These are phyloP conservation scores for Emmonsiellopsis sp. DNA, from an alignment of 2,329 filamentous ascomycete genomes.

Conservation along the genomic window DNA sequence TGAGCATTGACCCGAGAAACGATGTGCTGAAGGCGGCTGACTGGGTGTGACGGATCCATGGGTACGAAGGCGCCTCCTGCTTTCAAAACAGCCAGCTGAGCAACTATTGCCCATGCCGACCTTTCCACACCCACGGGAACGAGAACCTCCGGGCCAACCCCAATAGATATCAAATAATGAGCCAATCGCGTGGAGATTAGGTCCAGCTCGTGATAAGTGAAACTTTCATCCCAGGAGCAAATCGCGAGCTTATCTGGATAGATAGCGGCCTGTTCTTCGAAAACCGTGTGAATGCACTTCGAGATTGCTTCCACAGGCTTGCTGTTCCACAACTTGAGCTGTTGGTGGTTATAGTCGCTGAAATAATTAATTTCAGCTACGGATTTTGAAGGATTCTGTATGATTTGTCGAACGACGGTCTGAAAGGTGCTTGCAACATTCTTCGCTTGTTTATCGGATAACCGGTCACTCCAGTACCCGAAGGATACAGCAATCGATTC, in stretches of 20 bases:
- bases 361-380: constrained; percentile 25
- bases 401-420: constrained; percentile 22
- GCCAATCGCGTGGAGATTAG: constrained; percentile 28
- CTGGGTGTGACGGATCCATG: constrained; percentile 32
- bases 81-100: constrained; percentile 33
- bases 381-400: constrained; percentile 6
- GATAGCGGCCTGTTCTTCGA: constrained; percentile 29
- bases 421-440: constrained; percentile 27
- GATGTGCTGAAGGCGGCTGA: constrained; percentile 26
- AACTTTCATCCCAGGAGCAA: constrained; percentile 19
- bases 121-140: constrained; percentile 36
- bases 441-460: constrained; percentile 25
- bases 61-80: constrained; percentile 35
- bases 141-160: constrained; percentile 31
- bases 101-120: constrained; percentile 34
- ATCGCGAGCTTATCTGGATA: constrained; percentile 15
- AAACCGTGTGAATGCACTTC: constrained; percentile 28
- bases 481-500: constrained; percentile 40
- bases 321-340: constrained; percentile 27
- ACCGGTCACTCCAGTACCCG: constrained; percentile 25
- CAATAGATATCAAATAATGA: constrained; percentile 27
- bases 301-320: constrained; percentile 20
- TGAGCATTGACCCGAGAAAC: constrained; percentile 27
- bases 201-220: constrained; percentile 30
- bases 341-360: constrained; percentile 21